Percentiles rank a stretch among this genome's conserved stretches.
Conservation (phyloP, 352 stramenopile species). For the Globisporangium nagaii region DNA sequence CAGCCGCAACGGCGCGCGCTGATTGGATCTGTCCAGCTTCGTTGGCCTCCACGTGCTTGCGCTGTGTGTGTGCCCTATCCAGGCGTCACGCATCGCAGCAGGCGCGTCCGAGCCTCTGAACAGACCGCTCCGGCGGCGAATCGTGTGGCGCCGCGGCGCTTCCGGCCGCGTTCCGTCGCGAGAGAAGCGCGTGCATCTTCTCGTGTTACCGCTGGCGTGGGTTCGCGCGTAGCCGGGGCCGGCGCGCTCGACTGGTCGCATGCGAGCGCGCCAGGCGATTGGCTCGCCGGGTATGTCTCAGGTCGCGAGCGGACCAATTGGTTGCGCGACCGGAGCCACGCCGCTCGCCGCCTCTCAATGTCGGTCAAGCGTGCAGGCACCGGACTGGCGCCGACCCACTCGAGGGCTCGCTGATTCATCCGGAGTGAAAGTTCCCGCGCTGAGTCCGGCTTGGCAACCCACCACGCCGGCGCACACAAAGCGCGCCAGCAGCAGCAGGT, state of each 20-base stretch:
- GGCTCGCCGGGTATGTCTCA: conserved; percentile 6
- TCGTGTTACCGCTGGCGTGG: conserved; percentile 6
- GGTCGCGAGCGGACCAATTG: conserved; percentile 1
- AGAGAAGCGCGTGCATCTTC: background rate
- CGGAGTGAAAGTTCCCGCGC: background rate
- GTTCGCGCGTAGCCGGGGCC: background rate
- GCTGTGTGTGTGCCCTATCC: background rate
- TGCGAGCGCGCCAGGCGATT: background rate
- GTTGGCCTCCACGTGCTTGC: background rate
- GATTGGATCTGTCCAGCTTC: conserved; percentile 3
- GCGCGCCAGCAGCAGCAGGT: too few relatives aligned
- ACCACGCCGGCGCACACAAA: too few relatives aligned
- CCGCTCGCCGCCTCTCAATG: too few relatives aligned
- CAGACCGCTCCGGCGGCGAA: background rate
- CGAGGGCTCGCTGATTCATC: background rate
- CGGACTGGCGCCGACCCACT: too few relatives aligned
- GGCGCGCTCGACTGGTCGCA: conserved; percentile 8
- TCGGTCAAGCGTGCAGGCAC: background rate
- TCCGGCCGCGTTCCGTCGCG: conserved; percentile 1
- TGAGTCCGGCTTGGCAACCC: background rate
- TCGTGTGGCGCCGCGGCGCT: conserved; percentile 2
- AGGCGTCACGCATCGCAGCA: background rate
- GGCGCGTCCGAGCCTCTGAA: background rate
- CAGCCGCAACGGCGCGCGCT: background rate
- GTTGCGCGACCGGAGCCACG: background rate